Evolutionary conservation across 805 yeast genomes (phyloP).

Genomic region (Monosporozyma servazzii): DNA sequence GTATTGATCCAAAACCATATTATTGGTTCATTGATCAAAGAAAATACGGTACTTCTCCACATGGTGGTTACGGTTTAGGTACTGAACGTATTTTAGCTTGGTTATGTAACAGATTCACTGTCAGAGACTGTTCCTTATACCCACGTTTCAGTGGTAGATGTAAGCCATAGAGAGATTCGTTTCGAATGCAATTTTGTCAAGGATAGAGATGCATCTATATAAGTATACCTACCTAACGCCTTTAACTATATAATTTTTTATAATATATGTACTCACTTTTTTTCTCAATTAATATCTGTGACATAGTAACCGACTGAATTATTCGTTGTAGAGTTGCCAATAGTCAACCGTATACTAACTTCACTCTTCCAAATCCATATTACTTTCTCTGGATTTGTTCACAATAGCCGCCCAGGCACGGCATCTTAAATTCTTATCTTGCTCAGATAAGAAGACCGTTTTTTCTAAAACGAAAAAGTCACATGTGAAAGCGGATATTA

Average conservation of each 20-base stretch:
- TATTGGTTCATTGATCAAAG: conserved; percentile 96
- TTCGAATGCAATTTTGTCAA: too few relatives aligned
- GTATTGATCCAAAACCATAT: conserved; percentile 71
- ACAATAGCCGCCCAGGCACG: neutral
- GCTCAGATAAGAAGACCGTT: too few relatives aligned
- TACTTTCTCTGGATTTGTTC: neutral
- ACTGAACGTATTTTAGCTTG: conserved; percentile 97
- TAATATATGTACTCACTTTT: neutral
- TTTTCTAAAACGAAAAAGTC: too few relatives aligned
- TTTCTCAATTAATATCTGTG: neutral
- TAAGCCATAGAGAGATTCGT: conserved; percentile 52
- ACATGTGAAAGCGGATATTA: neutral
- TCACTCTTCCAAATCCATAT: too few relatives aligned
- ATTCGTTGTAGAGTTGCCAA: too few relatives aligned
- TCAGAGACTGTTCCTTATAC: conserved; percentile 93
- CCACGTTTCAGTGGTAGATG: conserved; percentile 98
- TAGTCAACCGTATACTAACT: too few relatives aligned
- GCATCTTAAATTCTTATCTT: neutral
- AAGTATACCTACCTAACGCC: neutral
- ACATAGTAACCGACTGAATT: neutral
- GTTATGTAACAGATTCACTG: conserved; percentile 96
- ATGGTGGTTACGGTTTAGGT: conserved; percentile 98
- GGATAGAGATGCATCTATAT: too few relatives aligned
- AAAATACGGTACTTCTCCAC: conserved; percentile 95
- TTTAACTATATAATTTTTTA: neutral